A percentile compares a stretch with the other conserved stretches of the same genome.
Evolutionary conservation across 106 monocot genomes (phyloP).

Genomic region (Vanilla planifolia): DNA sequence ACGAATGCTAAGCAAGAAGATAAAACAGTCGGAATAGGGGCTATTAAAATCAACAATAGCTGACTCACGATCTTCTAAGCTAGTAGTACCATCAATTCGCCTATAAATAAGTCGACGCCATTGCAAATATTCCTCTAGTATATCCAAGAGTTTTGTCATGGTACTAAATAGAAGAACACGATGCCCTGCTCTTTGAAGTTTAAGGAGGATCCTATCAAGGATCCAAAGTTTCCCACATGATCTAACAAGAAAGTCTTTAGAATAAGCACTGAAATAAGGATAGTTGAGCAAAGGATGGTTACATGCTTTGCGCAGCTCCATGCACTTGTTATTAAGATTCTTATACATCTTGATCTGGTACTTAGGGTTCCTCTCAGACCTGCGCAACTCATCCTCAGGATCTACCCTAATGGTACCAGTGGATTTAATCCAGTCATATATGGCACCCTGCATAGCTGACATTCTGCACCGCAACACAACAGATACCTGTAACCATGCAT

Average conservation of each 20-base stretch:
- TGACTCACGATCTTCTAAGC: conserved; percentile 84
- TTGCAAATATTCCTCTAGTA: conserved; percentile 94
- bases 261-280: conserved; percentile 68
- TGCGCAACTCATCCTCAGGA: conserved; percentile 82
- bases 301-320: conserved; percentile 94
- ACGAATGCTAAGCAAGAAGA: conserved; percentile 96
- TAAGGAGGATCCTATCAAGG: conserved; percentile 92
- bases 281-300: conserved; percentile 94
- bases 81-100: conserved; percentile 95
- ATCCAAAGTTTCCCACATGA: conserved; percentile 98
- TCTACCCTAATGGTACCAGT: conserved; percentile 92
- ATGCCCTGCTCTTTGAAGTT: conserved; percentile 90
- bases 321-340: conserved; percentile 97
- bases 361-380: conserved; percentile 61
- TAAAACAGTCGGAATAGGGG: conserved; percentile 78
- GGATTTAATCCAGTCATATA: conserved; percentile 97
- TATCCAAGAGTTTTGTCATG: conserved; percentile 96
- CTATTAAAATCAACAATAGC: conserved; percentile 95
- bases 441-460: conserved; percentile 90
- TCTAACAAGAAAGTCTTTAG: conserved; percentile 75
- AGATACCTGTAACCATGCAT: conserved; percentile 50
- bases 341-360: conserved; percentile 82
- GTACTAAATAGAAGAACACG: conserved; percentile 98
- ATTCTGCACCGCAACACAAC: conserved; percentile 90
- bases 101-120: conserved; percentile 79